Evolutionary conservation across 176 grass and related monocot species (phyloP).

Genomic region (Alloteropsis semialata): DNA sequence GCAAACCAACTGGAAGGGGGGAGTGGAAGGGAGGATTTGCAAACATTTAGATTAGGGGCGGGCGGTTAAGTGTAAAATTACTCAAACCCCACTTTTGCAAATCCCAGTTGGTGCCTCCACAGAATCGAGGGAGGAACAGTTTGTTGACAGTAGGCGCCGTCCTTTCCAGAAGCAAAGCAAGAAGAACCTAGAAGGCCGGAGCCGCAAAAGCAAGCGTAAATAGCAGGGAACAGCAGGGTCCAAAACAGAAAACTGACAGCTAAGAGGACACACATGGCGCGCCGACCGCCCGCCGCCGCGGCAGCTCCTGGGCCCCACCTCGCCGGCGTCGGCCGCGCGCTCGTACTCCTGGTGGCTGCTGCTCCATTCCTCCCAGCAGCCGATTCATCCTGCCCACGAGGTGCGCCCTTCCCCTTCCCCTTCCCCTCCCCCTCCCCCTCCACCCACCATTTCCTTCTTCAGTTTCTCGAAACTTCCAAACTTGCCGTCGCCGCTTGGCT

Average conservation of each 20-base stretch:
- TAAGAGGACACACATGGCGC: constrained; percentile 7
- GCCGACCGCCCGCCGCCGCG: background rate
- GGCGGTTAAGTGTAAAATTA: too few species aligned
- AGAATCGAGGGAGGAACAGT: too few species aligned
- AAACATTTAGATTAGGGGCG: too few species aligned
- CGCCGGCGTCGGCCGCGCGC: background rate
- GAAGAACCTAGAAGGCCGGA: background rate
- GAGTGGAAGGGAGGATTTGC: too few species aligned
- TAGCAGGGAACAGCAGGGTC: background rate
- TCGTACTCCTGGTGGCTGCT: background rate
- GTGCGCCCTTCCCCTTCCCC: background rate
- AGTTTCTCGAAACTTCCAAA: background rate
- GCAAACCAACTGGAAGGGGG: too few species aligned
- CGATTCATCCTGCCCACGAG: constrained; percentile 37
- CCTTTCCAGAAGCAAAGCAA: background rate
- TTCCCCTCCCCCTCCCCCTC: background rate
- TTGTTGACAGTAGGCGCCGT: background rate
- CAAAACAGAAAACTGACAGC: background rate
- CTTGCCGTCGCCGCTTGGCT: background rate
- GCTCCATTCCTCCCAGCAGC: constrained; percentile 8
- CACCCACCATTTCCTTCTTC: background rate
- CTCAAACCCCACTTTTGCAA: too few species aligned
- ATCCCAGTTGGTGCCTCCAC: too few species aligned
- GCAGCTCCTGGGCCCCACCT: background rate
- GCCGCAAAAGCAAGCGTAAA: background rate